These are phyloP conservation scores for Exophiala bonariae DNA, from an alignment of 2,329 filamentous ascomycete species.

Conservation along the genomic window DNA sequence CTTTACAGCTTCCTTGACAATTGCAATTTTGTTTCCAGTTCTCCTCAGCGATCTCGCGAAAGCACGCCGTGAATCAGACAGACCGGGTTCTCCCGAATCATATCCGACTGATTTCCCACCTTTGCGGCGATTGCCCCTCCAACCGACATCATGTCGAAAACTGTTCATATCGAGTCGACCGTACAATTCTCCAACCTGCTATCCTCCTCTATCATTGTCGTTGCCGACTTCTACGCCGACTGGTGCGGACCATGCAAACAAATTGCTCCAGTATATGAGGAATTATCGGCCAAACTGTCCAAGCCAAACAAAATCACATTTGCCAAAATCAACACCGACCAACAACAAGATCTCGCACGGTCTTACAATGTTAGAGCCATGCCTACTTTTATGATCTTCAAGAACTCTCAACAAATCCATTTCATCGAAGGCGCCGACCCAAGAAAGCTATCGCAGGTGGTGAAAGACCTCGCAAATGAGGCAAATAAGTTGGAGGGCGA, in stretches of 20 bases:
- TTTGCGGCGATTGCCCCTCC: too few species aligned
- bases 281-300: constrained; percentile 70
- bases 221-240: constrained; percentile 87
- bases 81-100: too few species aligned
- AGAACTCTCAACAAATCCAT: constrained; percentile 65
- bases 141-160: constrained; percentile 39
- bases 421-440: constrained; percentile 75
- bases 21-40: too few species aligned
- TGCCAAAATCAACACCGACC: constrained; percentile 81
- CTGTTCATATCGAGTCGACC: constrained; percentile 60
- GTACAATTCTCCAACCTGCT: constrained; percentile 69
- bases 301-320: constrained; percentile 75
- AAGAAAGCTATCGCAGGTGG: constrained; percentile 66
- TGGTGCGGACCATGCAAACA: constrained; percentile 83
- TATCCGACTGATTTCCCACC: too few species aligned
- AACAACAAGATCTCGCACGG: constrained; percentile 69
- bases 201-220: constrained; percentile 72
- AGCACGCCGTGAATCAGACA: too few species aligned
- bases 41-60: too few species aligned
- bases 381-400: constrained; percentile 91
- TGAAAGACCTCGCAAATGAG: constrained; percentile 70
- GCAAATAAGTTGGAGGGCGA: constrained; percentile 48
- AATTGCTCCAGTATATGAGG: constrained; percentile 80
- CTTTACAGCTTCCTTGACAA: too few species aligned
- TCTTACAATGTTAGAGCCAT: constrained; percentile 75